Evolutionary conservation across 441 rosid genomes (phyloP).

Genomic region (Caryocar brasiliense): DNA sequence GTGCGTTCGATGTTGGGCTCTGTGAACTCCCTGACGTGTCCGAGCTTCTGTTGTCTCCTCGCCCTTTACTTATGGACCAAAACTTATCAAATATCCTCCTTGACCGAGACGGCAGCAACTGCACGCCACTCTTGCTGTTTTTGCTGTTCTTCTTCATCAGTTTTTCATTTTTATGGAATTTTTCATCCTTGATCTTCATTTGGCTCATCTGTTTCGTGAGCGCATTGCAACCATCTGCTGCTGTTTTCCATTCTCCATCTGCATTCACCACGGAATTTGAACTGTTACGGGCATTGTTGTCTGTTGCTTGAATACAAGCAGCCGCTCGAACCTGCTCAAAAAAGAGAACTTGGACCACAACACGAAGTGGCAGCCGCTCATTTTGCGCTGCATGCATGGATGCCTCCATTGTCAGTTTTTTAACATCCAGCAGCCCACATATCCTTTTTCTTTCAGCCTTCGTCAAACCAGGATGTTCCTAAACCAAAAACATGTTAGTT

Average conservation of each 20-base stretch:
- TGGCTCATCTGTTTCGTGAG: slow-evolving; percentile 24
- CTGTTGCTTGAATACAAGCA: slow-evolving; percentile 35
- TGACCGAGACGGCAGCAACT: slow-evolving; percentile 79
- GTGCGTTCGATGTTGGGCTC: slow-evolving; percentile 64
- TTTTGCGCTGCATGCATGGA: slow-evolving; percentile 87
- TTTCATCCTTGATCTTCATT: slow-evolving; percentile 28
- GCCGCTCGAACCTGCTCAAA: slow-evolving; percentile 77
- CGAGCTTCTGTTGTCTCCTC: slow-evolving; percentile 59
- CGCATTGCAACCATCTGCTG: slow-evolving; percentile 21
- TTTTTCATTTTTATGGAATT: slow-evolving; percentile 30
- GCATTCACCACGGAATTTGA: slow-evolving; percentile 34
- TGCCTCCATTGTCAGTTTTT: slow-evolving; percentile 65
- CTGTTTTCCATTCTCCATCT: slow-evolving; percentile 36
- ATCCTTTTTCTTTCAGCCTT: slow-evolving; percentile 73
- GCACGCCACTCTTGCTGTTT: slow-evolving; percentile 54
- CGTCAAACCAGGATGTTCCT: slow-evolving; percentile 66
- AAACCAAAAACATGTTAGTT: slow-evolving; percentile 13
- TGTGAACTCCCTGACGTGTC: slow-evolving; percentile 92
- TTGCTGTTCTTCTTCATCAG: slow-evolving; percentile 53
- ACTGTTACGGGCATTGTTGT: slow-evolving; percentile 20
- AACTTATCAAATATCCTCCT: slow-evolving; percentile 79
- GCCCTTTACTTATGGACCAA: slow-evolving; percentile 59
- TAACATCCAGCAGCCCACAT: slow-evolving; percentile 76
- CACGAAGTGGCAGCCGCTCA: slow-evolving; percentile 72
- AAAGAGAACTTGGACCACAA: slow-evolving; percentile 86